Conservation (phyloP, 1,284 basidiomycete genomes). For the Apiotrichum porosum region DNA sequence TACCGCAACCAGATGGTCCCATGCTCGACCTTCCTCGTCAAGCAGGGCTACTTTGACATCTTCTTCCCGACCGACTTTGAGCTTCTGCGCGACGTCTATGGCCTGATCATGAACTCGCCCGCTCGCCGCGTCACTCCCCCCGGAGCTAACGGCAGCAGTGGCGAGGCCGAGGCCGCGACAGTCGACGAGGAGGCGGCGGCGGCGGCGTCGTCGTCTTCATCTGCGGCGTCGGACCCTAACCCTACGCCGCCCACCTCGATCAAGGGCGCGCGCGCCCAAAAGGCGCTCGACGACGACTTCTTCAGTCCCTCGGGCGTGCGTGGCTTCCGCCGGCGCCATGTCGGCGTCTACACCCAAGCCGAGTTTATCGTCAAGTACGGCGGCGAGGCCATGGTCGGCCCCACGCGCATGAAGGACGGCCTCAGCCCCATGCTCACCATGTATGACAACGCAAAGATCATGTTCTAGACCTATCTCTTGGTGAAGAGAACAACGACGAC, state of each 20-base stretch:
- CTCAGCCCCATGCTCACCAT: constrained; percentile 43
- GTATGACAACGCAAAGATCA: constrained; percentile 48
- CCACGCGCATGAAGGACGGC: constrained; percentile 39
- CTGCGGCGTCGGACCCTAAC: constrained; percentile 4
- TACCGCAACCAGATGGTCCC: constrained; percentile 79
- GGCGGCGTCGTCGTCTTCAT: too few relatives aligned
- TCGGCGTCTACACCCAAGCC: constrained; percentile 42
- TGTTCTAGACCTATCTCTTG: constrained; percentile 46
- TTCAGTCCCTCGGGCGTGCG: constrained; percentile 30
- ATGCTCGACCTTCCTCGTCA: constrained; percentile 83
- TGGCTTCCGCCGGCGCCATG: constrained; percentile 36
- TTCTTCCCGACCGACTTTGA: constrained; percentile 96
- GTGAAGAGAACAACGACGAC: too few relatives aligned
- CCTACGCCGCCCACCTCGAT: constrained; percentile 2
- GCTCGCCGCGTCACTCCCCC: too few relatives aligned
- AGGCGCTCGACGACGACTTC: constrained; percentile 17
- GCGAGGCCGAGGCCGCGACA: neutral
- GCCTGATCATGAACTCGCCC: constrained; percentile 59
- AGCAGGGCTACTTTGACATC: constrained; percentile 96
- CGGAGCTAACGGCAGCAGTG: too few relatives aligned
- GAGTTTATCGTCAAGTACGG: constrained; percentile 43
- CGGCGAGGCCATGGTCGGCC: constrained; percentile 24
- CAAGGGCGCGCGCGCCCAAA: neutral
- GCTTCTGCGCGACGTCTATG: constrained; percentile 79
- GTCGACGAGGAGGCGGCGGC: neutral